Evolutionary conservation across 148 eudicot genomes (phyloP).

Genomic region (Chenopodium suecicum): DNA sequence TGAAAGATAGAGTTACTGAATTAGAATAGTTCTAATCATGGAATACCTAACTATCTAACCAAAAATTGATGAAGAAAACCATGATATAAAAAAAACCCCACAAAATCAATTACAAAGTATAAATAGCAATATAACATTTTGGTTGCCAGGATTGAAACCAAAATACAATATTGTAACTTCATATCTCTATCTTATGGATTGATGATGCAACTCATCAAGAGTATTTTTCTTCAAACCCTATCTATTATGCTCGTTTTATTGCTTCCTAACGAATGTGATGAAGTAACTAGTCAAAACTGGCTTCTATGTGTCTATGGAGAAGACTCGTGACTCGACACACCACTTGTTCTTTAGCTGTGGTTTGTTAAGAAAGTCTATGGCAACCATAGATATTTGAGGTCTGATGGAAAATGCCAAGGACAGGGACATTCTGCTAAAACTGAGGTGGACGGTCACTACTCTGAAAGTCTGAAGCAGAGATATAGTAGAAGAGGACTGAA

Average conservation of each 20-base stretch:
- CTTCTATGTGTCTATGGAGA: background rate
- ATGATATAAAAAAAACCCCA: too few species aligned
- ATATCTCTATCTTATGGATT: background rate
- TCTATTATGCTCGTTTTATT: background rate
- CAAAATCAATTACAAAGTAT: too few species aligned
- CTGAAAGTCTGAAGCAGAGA: background rate
- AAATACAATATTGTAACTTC: background rate
- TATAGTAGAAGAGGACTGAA: background rate
- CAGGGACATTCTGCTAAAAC: background rate
- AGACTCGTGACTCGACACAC: background rate
- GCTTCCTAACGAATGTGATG: background rate
- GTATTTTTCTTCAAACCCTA: background rate
- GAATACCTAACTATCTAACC: background rate
- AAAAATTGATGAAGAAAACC: background rate
- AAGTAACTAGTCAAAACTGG: background rate
- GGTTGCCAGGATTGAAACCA: background rate
- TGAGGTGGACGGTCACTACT: background rate
- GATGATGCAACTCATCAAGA: background rate
- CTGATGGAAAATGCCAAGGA: background rate
- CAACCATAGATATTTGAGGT: background rate
- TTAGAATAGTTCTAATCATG: background rate
- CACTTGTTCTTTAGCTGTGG: background rate
- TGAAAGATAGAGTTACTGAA: background rate
- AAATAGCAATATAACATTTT: background rate
- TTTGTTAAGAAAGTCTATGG: background rate